Evolutionary conservation across 2,329 filamentous ascomycete species (phyloP), one percentile per base, ranked within the genome.

Genomic region (Byssothecium circinans): DNA sequence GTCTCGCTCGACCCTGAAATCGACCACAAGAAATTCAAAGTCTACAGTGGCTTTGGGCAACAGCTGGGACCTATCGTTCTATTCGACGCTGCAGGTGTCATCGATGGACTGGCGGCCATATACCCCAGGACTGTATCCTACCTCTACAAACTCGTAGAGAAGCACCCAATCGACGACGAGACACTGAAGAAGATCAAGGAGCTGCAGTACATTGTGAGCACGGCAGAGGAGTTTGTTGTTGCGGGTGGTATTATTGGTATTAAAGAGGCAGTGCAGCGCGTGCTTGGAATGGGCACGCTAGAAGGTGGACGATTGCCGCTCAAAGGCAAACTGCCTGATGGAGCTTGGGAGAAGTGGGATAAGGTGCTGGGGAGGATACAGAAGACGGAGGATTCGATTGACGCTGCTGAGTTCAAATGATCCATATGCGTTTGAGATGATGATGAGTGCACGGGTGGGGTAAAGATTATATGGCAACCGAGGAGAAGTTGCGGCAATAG

Each of bases 11-110:
- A 78, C 57, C 83, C 83, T 0, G 64, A 74, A 39, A 84, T 87
- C 61, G 80, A 86, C 65, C 77, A 81, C 58, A 60, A 68, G 2
- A 71, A 78, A 38, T 87, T 87, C 71, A 77, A 75, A 55, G 79
- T 82, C 23, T 87, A 81, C 72, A 84, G 82, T 3, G 84, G 84
- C 0, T 75, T 86, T 1, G 84, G 84, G 2, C 84, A 87, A 63
- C 84, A 86, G 62, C 75, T 86, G 2, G 76, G 84, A 2, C 82
- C 83, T 1, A 78, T 85, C 14, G 75, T 87, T 1, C 72, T 80
- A 29, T 79, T 87, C 48, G 83, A 83, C 38, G 82, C 81, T 14
- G 82, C 80, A 6, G 84, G 84, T 14, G 82, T 83, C 19, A 86
- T 87, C 49, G 85, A 87, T 52, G 85, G 83, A 14, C 74, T 86